Conservation (phyloP, 441 rosid genomes). For the Pelargonium citronellum region DNA sequence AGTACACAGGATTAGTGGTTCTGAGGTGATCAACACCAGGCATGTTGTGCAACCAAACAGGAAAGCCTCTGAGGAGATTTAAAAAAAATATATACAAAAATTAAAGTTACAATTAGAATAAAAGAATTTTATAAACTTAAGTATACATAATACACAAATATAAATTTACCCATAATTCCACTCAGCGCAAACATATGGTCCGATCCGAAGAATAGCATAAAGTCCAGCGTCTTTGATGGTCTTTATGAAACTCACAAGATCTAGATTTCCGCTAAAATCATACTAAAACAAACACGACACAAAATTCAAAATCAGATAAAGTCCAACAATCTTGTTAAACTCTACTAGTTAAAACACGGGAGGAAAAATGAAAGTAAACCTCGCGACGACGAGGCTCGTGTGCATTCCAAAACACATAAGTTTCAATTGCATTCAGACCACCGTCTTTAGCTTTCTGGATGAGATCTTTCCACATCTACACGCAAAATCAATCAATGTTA, state of each 20-base stretch:
- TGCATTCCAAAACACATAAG: constrained; percentile 46
- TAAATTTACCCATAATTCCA: constrained; percentile 51
- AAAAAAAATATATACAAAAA: neutral
- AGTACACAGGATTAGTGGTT: too few species aligned
- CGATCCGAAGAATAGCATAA: constrained; percentile 49
- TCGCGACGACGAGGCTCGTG: constrained; percentile 42
- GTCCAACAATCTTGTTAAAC: too few species aligned
- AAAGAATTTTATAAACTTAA: neutral
- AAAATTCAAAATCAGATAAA: neutral
- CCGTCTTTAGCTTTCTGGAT: constrained; percentile 42
- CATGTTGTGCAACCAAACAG: constrained; percentile 51
- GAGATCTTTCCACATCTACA: constrained; percentile 46
- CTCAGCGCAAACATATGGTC: constrained; percentile 63
- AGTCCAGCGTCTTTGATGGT: constrained; percentile 34
- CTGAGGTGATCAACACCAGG: constrained; percentile 24
- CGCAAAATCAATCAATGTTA: too few species aligned
- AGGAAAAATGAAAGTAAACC: neutral
- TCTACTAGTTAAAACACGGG: too few species aligned
- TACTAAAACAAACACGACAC: constrained; percentile 7
- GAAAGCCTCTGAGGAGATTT: constrained; percentile 38
- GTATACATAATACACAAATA: neutral
- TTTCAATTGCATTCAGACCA: constrained; percentile 42
- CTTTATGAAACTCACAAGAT: constrained; percentile 39
- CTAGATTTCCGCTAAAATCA: constrained; percentile 35
- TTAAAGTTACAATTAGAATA: neutral